Conservation (phyloP, 768 basidiomycete genomes). For the Phanerochaete sordida region DNA sequence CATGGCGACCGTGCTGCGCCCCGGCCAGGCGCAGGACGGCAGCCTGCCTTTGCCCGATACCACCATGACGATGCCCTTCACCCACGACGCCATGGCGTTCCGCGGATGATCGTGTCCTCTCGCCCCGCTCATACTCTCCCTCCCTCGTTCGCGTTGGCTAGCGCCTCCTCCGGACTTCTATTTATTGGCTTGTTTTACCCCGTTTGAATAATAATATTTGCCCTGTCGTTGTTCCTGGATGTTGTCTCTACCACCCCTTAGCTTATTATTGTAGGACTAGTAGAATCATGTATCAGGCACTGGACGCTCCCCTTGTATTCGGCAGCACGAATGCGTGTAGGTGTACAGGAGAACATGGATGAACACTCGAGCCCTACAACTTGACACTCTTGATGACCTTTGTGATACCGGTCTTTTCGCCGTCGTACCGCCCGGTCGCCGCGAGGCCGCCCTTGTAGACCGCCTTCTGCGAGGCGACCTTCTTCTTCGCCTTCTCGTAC, state of each 20-base stretch:
- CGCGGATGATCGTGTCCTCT: background rate
- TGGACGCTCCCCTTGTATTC: background rate
- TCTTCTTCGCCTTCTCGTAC: slow-evolving; percentile 95
- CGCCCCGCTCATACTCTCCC: background rate
- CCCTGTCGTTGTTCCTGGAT: background rate
- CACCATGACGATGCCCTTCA: slow-evolving; percentile 6
- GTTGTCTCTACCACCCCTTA: background rate
- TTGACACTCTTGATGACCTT: slow-evolving; percentile 85
- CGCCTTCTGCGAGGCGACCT: slow-evolving; percentile 82
- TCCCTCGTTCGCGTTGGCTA: background rate
- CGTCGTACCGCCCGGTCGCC: slow-evolving; percentile 73
- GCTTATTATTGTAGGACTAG: background rate
- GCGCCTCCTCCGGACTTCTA: background rate
- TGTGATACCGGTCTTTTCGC: slow-evolving; percentile 91
- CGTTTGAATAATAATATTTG: background rate
- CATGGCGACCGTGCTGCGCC: slow-evolving; percentile 12
- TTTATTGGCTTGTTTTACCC: background rate
- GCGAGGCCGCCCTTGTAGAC: slow-evolving; percentile 88
- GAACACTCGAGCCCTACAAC: slow-evolving; percentile 32
- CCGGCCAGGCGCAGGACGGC: background rate
- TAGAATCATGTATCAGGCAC: background rate
- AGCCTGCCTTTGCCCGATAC: slow-evolving; percentile 1
- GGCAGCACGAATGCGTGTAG: background rate
- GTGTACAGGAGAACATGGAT: background rate
- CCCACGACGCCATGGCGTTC: slow-evolving; percentile 4